These are phyloP conservation scores for Wickerhamomyces sp. DNA, from an alignment of 1,139 yeast species.

Conservation along the genomic window DNA sequence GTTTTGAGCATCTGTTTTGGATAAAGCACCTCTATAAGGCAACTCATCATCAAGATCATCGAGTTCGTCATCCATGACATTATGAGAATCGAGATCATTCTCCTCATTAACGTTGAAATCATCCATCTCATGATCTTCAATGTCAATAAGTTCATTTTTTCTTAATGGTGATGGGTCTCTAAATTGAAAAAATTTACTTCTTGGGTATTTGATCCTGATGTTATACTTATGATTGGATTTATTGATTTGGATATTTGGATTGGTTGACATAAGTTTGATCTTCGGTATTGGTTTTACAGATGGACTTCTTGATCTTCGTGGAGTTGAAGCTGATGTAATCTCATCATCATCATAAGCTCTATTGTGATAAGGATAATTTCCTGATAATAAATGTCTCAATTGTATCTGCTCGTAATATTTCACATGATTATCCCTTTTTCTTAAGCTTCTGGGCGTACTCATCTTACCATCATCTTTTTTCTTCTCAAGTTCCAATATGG, in stretches of 20 bases:
- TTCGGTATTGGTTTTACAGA: slow-evolving; percentile 2
- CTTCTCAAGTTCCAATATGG: slow-evolving; percentile 16
- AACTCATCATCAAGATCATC: slow-evolving; percentile 31
- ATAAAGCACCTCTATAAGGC: slow-evolving; percentile 64
- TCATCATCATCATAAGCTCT: neutral
- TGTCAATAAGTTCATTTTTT: slow-evolving; percentile 13
- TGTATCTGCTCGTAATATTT: slow-evolving; percentile 4
- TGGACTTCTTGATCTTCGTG: slow-evolving; percentile 9
- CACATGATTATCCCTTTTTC: slow-evolving; percentile 10
- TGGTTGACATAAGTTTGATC: neutral
- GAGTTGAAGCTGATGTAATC: neutral
- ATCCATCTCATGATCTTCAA: slow-evolving; percentile 20
- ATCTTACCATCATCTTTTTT: slow-evolving; percentile 5
- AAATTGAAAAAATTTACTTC: slow-evolving; percentile 20
- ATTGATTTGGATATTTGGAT: slow-evolving; percentile 13
- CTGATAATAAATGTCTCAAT: neutral
- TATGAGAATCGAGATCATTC: slow-evolving; percentile 1
- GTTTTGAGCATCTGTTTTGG: slow-evolving; percentile 57
- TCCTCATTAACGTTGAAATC: slow-evolving; percentile 22
- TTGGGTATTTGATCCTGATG: slow-evolving; percentile 19
- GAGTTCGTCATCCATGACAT: slow-evolving; percentile 2
- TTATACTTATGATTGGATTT: slow-evolving; percentile 1
- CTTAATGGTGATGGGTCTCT: slow-evolving; percentile 23
- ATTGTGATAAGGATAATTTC: no score
- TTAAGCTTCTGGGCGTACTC: slow-evolving; percentile 11